Percentiles rank a stretch among this genome's conserved stretches.
Evolutionary conservation across 2,329 filamentous ascomycete species (phyloP).

Genomic region (Xylariales sp.): DNA sequence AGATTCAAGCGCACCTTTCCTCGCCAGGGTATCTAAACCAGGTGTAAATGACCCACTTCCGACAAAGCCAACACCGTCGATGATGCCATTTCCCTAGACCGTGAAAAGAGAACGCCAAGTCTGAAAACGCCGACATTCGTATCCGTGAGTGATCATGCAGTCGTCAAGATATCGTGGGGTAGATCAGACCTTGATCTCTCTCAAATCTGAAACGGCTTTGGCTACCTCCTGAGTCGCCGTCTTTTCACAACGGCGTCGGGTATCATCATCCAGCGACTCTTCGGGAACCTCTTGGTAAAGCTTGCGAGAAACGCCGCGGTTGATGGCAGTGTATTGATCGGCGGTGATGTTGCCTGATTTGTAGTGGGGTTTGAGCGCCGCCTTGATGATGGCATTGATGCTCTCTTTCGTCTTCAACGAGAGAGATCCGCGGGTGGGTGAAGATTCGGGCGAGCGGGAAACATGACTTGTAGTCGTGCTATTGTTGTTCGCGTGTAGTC

Average conservation of each 20-base stretch:
- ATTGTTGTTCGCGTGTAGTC: constrained; percentile 37
- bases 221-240: constrained; percentile 76
- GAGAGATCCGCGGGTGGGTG: constrained; percentile 61
- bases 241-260: constrained; percentile 67
- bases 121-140: constrained; percentile 12
- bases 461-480: constrained; percentile 19
- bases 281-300: constrained; percentile 69
- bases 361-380: constrained; percentile 78
- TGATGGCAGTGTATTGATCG: constrained; percentile 89
- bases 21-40: constrained; percentile 20
- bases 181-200: constrained; percentile 15
- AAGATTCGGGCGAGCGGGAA: constrained; percentile 55
- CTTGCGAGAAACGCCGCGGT: constrained; percentile 80
- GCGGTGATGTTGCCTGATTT: constrained; percentile 73
- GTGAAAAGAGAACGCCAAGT: constrained; percentile 13
- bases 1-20: constrained; percentile 14
- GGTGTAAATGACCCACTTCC: constrained; percentile 15
- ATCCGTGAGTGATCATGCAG: constrained; percentile 10
- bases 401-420: constrained; percentile 81
- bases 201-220: constrained; percentile 60
- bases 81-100: constrained; percentile 13
- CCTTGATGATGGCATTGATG: constrained; percentile 83
- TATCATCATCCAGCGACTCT: constrained; percentile 57
- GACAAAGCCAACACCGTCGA: constrained; percentile 15
- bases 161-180: constrained; percentile 11